phyloP scores from a whole-genome alignment of 345 rosid species.

The Moringa oleifera region DNA sequence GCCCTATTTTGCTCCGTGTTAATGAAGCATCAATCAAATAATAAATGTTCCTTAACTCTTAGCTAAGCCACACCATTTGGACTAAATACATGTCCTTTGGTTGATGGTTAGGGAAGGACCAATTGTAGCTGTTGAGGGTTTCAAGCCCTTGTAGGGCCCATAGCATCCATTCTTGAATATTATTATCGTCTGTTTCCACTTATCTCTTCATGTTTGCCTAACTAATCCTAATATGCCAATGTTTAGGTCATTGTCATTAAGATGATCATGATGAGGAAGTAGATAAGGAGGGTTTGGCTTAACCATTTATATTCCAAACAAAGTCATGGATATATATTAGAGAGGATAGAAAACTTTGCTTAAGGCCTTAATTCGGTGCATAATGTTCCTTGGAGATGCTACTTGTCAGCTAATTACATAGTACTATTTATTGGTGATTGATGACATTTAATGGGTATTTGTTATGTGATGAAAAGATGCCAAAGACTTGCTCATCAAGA shows the following conservation, averaged over 20 bases:
- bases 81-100: no score
- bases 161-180: constrained; percentile 14
- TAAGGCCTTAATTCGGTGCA: no score
- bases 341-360: no score
- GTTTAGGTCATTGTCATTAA: constrained; percentile 2
- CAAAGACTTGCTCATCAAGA: no score
- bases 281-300: constrained; percentile 5
- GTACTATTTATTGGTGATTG: neutral
- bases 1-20: constrained; percentile 6
- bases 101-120: no score
- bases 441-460: neutral
- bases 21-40: constrained; percentile 17
- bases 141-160: constrained; percentile 21
- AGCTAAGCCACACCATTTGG: no score
- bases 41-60: no score
- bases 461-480: no score
- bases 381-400: no score
- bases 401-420: no score
- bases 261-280: constrained; percentile 1
- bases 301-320: constrained; percentile 2
- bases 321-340: no score
- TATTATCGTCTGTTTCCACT: constrained; percentile 8
- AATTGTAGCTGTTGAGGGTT: constrained; percentile 9
- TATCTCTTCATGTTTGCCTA: constrained; percentile 14
- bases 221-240: neutral